A percentile compares a stretch with the other conserved stretches of the same genome.
phyloP scores from a whole-genome alignment of 352 stramenopile species.

The Sclerospora graminicola region DNA sequence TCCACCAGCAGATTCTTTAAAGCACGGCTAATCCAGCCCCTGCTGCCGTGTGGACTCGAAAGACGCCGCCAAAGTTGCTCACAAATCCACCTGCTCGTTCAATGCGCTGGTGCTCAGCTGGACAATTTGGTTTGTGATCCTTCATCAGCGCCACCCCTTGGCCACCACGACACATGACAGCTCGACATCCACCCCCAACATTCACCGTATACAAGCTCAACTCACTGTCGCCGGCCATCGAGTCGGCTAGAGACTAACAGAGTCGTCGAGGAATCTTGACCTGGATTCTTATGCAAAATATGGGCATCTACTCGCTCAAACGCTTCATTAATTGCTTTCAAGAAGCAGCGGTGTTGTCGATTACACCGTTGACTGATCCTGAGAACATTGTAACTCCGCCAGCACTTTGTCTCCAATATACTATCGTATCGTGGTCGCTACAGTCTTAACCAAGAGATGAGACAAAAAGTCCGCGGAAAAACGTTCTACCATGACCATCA shows the following conservation, averaged over 20 bases:
- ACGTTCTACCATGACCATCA: slow-evolving; percentile 47
- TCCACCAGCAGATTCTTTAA: slow-evolving; percentile 16
- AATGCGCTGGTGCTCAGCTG: slow-evolving; percentile 41
- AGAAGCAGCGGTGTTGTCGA: slow-evolving; percentile 19
- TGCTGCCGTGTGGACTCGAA: slow-evolving; percentile 41
- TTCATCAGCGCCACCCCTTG: slow-evolving; percentile 29
- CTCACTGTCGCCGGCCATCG: not conserved
- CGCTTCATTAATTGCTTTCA: slow-evolving; percentile 22
- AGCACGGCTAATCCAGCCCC: slow-evolving; percentile 26
- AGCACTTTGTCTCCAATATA: slow-evolving; percentile 16
- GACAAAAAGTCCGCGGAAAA: slow-evolving; percentile 38
- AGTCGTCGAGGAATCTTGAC: slow-evolving; percentile 39
- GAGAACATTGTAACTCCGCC: slow-evolving; percentile 9
- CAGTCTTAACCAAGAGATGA: slow-evolving; percentile 30
- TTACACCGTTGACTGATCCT: slow-evolving; percentile 18
- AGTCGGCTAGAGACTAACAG: slow-evolving; percentile 33
- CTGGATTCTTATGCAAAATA: slow-evolving; percentile 33
- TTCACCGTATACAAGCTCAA: slow-evolving; percentile 48
- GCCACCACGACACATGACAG: slow-evolving; percentile 37
- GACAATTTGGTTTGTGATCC: slow-evolving; percentile 49
- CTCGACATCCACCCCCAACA: slow-evolving; percentile 52
- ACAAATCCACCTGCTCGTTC: slow-evolving; percentile 41
- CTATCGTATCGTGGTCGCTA: slow-evolving; percentile 19
- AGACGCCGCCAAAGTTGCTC: slow-evolving; percentile 28
- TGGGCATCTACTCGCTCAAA: slow-evolving; percentile 35